Conservation (phyloP, 352 stramenopile species). For the Pythium brassicae region DNA sequence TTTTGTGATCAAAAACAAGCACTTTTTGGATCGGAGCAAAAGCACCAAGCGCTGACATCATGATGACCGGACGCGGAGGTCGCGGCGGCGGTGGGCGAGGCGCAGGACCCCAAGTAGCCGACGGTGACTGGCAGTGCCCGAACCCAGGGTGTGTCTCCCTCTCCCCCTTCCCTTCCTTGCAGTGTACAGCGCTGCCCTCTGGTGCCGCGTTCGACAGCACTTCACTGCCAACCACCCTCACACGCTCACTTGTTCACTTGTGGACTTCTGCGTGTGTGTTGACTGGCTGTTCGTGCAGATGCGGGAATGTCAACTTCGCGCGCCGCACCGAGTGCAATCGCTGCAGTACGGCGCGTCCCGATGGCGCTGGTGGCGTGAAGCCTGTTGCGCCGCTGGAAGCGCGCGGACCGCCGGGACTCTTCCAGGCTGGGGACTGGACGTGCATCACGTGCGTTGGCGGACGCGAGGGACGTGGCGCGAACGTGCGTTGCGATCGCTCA, state of each 20-base stretch:
- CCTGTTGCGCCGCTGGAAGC: slow-evolving; percentile 27
- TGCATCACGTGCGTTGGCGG: slow-evolving; percentile 62
- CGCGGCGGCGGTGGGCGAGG: slow-evolving; percentile 27
- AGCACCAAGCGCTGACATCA: background rate
- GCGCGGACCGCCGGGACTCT: slow-evolving; percentile 65
- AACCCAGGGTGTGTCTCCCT: slow-evolving; percentile 53
- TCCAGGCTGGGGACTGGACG: slow-evolving; percentile 76
- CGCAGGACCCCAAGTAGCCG: slow-evolving; percentile 47
- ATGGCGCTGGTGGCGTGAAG: slow-evolving; percentile 22
- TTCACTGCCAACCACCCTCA: background rate
- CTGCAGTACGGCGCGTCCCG: slow-evolving; percentile 60
- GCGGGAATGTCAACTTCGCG: slow-evolving; percentile 83
- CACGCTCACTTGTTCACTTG: background rate
- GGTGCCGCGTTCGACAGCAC: background rate
- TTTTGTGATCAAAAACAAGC: too few relatives aligned
- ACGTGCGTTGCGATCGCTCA: too few relatives aligned
- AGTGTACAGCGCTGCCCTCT: background rate
- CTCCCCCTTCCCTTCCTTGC: background rate
- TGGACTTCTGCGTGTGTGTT: background rate
- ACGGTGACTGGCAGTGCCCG: slow-evolving; percentile 79
- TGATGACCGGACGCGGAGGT: slow-evolving; percentile 31
- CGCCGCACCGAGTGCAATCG: slow-evolving; percentile 77
- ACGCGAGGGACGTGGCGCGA: background rate
- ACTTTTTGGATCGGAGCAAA: too few relatives aligned
- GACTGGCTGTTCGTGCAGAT: slow-evolving; percentile 30